Base-by-base conservation (phyloP, 805 yeast genomes). In the Zygotorulaspora sp. region DNA sequence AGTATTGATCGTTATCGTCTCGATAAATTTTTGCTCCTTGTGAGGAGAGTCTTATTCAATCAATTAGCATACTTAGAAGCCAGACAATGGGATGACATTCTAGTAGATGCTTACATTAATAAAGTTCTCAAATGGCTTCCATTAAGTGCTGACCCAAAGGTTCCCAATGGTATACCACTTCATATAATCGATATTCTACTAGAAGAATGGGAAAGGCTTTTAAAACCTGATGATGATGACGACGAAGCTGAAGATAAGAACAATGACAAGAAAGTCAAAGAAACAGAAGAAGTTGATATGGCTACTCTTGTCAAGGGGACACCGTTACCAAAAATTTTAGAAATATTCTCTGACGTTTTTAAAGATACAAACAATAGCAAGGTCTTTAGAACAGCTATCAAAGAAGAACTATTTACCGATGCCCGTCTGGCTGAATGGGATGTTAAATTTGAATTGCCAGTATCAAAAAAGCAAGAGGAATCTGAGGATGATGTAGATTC, bases 121-220 rank as follows among this genome's bases (percentile, higher is more conserved):
- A 69, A 71, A 21, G 66, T 76, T 12, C 49, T 69, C 43, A 58
- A 52, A 32, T 57, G 63, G 38, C 59, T 68, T 20, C 77, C 81
- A 24, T 64, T 81, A 33, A 74, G 80, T 45, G 83, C 80, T 5
- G 78, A 76, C 45, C 58, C 63, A 25, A 71, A 74, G 46, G 67
- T 79, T 16, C 81, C 94, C 30, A 75, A 74, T 48, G 92, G 92
- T 16, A 71, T 92, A 36, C 80, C 95, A 12, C 77, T 83, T 58
- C 98, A 90, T 65, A 62, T 90, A 27, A 71, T 84, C 43, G 97
- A 92, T 63, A 77, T 92, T 5, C 78, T 77, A 57, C 60, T 84
- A 25, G 97, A 88, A 50, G 98, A 90, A 63, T 63, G 90, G 43
- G 95, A 83, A 53, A 72, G 72, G 45, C 74, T 80, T 2, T 74